Evolutionary conservation across 2,329 filamentous ascomycete species (phyloP), one percentile per base, ranked within the genome.

Genomic region (Beauveria australis): DNA sequence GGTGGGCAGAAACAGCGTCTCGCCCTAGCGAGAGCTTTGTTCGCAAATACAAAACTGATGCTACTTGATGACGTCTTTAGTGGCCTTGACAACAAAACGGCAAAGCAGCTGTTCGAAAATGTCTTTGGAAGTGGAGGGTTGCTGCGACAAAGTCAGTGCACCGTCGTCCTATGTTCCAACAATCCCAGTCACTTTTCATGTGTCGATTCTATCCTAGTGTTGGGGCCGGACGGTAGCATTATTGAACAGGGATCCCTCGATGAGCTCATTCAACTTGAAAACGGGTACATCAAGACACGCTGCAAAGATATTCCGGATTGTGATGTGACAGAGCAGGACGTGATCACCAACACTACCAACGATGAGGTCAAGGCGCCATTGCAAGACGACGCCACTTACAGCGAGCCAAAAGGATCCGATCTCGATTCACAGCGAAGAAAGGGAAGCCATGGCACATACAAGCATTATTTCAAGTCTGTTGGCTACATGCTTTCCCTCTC

Each of bases 181-280:
- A 70, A 70, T 0, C 63, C 73, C 5, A 65, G 67, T 0, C 68
- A 71, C 51, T 58, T 77, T 3, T 69, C 72, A 0, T 64, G 66
- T 41, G 76, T 70, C 59, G 77, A 83, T 49, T 75, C 79, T 40
- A 75, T 83, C 8, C 74, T 83, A 44, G 77, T 75, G 72, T 84
- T 0, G 73, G 73, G 0, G 41, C 64, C 0, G 72, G 55, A 9
- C 30, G 9, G 30, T 12, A 41, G 9, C 5, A 74, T 81, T 1
- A 67, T 75, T 0, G 78, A 82, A 37, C 74, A 81, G 40, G 73
- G 73, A 0, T 58, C 48, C 5, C 73, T 72, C 54, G 16, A 60
- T 0, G 64, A 69, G 1, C 60, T 73, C 24, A 63, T 67, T 54
- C 30, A 30, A 10, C 9, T 30, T 30, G 9, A 30, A 30, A 30